phyloP scores from a whole-genome alignment of 495 filamentous ascomycete species.

The Aspergillus haitiensis region DNA sequence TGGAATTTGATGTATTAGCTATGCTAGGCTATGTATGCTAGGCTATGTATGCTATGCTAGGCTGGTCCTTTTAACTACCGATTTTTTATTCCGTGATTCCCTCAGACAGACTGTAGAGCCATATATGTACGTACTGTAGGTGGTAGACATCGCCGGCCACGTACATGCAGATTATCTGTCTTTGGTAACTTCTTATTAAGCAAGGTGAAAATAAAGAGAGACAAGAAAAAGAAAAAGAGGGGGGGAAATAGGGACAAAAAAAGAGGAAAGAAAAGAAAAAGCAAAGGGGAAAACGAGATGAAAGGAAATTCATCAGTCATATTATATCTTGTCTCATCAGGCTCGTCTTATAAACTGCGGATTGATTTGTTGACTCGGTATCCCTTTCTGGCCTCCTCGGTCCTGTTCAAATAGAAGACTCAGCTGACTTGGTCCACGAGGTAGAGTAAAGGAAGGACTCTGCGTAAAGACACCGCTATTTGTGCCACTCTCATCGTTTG shows the following conservation, averaged over 20 bases:
- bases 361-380: background rate
- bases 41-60: slow-evolving; percentile 1
- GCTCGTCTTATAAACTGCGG: too few species aligned
- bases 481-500: background rate
- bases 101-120: too few species aligned
- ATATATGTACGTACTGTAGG: too few species aligned
- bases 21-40: background rate
- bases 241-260: background rate
- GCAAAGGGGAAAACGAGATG: background rate
- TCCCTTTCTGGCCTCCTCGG: slow-evolving; percentile 1
- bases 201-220: too few species aligned
- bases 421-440: slow-evolving; percentile 22
- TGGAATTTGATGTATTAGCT: background rate
- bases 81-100: too few species aligned
- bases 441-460: slow-evolving; percentile 2
- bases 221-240: too few species aligned
- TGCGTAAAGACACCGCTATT: background rate
- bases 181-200: too few species aligned
- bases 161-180: too few species aligned
- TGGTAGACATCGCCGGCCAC: too few species aligned
- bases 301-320: background rate
- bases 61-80: background rate
- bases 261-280: background rate
- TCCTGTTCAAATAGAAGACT: slow-evolving; percentile 26
- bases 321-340: too few species aligned